Evolutionary conservation across 2,329 filamentous ascomycete species (phyloP).

Genomic region (Ophiostoma populinum): DNA sequence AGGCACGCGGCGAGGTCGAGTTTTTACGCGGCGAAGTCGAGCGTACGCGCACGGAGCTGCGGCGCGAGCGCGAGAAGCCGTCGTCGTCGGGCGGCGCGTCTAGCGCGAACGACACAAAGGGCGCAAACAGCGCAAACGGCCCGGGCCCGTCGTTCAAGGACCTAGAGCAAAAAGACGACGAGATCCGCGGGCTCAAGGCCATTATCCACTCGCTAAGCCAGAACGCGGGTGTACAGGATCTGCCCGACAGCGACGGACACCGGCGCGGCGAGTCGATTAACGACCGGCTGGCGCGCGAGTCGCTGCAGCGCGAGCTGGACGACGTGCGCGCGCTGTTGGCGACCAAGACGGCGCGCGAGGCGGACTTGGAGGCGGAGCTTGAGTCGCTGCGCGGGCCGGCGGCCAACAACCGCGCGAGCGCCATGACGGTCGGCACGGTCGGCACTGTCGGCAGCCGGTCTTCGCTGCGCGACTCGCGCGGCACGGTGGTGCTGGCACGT

Average conservation of each 20-base stretch:
- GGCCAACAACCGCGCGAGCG: slow-evolving; percentile 30
- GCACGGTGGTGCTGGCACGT: slow-evolving; percentile 42
- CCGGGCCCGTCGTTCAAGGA: slow-evolving; percentile 38
- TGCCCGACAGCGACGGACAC: slow-evolving; percentile 17
- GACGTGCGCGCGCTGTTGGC: slow-evolving; percentile 61
- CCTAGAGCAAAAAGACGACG: slow-evolving; percentile 85
- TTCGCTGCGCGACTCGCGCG: slow-evolving; percentile 48
- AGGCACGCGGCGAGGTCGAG: slow-evolving; percentile 89
- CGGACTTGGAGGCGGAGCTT: slow-evolving; percentile 72
- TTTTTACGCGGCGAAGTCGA: slow-evolving; percentile 92
- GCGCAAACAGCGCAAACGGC: not conserved
- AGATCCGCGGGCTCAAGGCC: slow-evolving; percentile 90
- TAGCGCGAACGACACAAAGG: slow-evolving; percentile 28
- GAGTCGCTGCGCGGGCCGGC: slow-evolving; percentile 40
- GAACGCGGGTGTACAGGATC: slow-evolving; percentile 33
- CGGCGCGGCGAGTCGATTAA: slow-evolving; percentile 33
- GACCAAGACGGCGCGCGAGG: slow-evolving; percentile 55
- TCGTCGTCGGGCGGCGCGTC: not conserved
- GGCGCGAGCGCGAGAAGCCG: slow-evolving; percentile 69
- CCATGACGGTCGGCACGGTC: slow-evolving; percentile 31
- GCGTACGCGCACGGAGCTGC: slow-evolving; percentile 70
- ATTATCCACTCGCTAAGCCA: slow-evolving; percentile 93
- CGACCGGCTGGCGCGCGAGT: slow-evolving; percentile 44
- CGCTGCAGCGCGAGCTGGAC: slow-evolving; percentile 62
- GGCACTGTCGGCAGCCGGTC: slow-evolving; percentile 35